Conservation (phyloP, 2,329 filamentous ascomycete species). For the Claviceps maximensis region DNA sequence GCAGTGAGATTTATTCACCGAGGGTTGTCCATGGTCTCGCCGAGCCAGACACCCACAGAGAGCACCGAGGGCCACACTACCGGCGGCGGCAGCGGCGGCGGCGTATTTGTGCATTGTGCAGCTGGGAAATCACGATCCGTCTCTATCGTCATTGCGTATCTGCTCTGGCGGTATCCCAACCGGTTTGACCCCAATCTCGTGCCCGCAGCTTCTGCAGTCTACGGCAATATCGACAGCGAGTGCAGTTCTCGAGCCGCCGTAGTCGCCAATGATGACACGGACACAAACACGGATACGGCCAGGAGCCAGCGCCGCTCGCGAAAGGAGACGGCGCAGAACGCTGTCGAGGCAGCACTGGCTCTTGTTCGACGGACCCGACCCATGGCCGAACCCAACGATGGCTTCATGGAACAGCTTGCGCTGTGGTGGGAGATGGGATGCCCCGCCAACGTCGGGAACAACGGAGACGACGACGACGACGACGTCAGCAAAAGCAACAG, state of each 20-base stretch:
- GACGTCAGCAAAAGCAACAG: too few species aligned
- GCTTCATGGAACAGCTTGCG: conserved; percentile 80
- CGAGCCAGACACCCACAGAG: not conserved
- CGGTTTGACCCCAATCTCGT: conserved; percentile 32
- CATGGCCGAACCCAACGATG: conserved; percentile 76
- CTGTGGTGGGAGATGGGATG: conserved; percentile 83
- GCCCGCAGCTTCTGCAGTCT: conserved; percentile 9
- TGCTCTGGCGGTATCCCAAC: conserved; percentile 55
- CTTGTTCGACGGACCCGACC: conserved; percentile 58
- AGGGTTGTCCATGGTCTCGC: not conserved
- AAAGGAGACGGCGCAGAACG: conserved; percentile 27
- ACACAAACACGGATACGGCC: conserved; percentile 3
- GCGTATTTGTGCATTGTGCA: conserved; percentile 58
- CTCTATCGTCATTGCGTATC: conserved; percentile 69
- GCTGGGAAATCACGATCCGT: conserved; percentile 95
- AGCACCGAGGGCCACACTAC: not conserved
- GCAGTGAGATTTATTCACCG: conserved; percentile 71
- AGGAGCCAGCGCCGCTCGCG: conserved; percentile 7
- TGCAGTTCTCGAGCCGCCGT: not conserved
- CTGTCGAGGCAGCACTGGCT: conserved; percentile 49
- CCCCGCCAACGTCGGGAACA: conserved; percentile 33
- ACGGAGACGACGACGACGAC: conserved; percentile 21
- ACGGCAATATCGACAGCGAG: conserved; percentile 7
- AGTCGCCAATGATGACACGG: not conserved
- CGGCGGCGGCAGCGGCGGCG: conserved; percentile 9